These are phyloP conservation scores for Yamadazyma kitorensis DNA, from an alignment of 805 yeast species.

Conservation along the genomic window DNA sequence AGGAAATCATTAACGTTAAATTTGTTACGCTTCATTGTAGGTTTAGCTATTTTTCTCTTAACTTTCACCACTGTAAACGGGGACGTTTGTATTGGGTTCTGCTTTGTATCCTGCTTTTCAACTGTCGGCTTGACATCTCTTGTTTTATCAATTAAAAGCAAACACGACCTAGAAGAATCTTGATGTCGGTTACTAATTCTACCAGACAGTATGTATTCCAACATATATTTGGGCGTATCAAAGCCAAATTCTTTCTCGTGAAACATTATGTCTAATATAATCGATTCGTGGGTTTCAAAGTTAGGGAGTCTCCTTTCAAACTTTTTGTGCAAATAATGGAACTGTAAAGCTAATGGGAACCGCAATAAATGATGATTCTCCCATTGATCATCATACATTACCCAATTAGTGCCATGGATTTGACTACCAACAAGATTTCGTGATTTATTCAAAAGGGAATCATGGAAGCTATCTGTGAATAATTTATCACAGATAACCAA, in stretches of 20 bases:
- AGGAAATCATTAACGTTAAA: constrained; percentile 1
- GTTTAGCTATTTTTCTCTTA: background rate
- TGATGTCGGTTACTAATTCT: constrained; percentile 7
- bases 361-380: constrained; percentile 12
- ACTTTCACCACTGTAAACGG: constrained; percentile 4
- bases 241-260: constrained; percentile 9
- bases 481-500: constrained; percentile 17
- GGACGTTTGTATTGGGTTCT: too few species aligned
- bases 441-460: background rate
- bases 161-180: background rate
- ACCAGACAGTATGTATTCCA: constrained; percentile 7
- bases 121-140: constrained; percentile 3
- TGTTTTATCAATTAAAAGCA: constrained; percentile 7
- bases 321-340: constrained; percentile 17
- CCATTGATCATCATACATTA: constrained; percentile 11
- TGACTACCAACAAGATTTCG: background rate
- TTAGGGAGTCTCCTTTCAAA: constrained; percentile 6
- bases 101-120: background rate
- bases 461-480: constrained; percentile 3
- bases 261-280: constrained; percentile 17
- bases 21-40: constrained; percentile 1
- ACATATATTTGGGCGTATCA: constrained; percentile 4
- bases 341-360: constrained; percentile 25
- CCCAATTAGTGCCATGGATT: constrained; percentile 26
- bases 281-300: background rate